Base-by-base conservation (phyloP, 1,284 basidiomycete genomes). In the Heliocybe sulcata region DNA sequence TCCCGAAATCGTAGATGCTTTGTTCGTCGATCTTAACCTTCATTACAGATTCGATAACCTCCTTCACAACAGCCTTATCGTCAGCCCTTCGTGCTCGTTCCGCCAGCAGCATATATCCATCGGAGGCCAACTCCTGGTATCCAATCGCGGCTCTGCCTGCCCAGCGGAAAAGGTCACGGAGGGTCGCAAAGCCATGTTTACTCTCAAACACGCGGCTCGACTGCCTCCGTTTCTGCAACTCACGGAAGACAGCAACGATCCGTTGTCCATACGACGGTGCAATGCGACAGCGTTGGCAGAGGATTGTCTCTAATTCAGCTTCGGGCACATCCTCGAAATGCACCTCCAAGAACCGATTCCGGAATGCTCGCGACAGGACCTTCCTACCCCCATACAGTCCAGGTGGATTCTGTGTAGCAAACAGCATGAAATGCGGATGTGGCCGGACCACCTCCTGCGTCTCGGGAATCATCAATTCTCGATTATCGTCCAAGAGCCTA, bases 281-380 rank as follows among this genome's bases (percentile, higher is more conserved):
- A 57, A 98, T 97, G 45, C 80, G 83, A 67, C 92, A 94, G 53
- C 92, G 80, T 64, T 94, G 86, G 63, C 88, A 92, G 11, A 98
- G 74, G 61, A 99, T 99, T 1, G 86, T 90, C 72, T 98, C 93
- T 31, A 99, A 77, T 69, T 99, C 97, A 14, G 79, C 79, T 68
- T 96, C 91, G 0, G 97, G 97, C 0, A 99, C 96, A 62, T 99
- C 97, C 60, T 94, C 90, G 66, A 99, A 99, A 68, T 99, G 95
- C 33, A 99, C 90, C 70, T 99, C 97, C 14, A 99, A 80, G 73
- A 99, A 99, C n/a, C 97, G 90, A 71, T 97, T 98, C 31, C 97
- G 83, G 75, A 99, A 98, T 0, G 97, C 97, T 31, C 97, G 83
- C 2, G 96, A 98, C 11, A 99, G 74, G 3, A 98, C 82, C 68